Conservation (phyloP, 495 filamentous ascomycete species). For the Penicillium subrubescens region DNA sequence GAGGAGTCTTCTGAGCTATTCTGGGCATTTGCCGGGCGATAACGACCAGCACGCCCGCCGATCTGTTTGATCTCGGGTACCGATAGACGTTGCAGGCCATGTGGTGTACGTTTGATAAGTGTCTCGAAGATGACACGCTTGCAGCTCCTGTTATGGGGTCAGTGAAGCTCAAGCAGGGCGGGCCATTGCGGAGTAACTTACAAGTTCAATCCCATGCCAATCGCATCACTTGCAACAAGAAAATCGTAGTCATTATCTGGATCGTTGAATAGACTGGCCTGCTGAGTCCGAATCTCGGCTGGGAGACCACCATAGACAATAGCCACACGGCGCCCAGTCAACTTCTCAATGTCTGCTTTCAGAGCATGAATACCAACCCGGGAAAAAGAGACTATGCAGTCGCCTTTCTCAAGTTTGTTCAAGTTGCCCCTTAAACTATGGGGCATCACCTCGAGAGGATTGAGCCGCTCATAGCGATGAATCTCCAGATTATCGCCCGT, state of each 20-base stretch:
- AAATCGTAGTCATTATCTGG: slow-evolving; percentile 93
- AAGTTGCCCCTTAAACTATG: slow-evolving; percentile 64
- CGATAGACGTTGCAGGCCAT: slow-evolving; percentile 50
- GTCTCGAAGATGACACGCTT: slow-evolving; percentile 89
- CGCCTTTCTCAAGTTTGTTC: slow-evolving; percentile 75
- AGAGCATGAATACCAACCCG: slow-evolving; percentile 78
- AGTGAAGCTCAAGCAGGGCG: slow-evolving; percentile 4
- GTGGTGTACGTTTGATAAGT: slow-evolving; percentile 64
- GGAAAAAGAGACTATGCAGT: slow-evolving; percentile 86
- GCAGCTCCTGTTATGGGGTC: slow-evolving; percentile 61
- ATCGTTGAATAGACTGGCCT: slow-evolving; percentile 92
- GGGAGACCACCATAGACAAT: slow-evolving; percentile 92
- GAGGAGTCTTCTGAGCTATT: slow-evolving; percentile 23
- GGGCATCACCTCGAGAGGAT: slow-evolving; percentile 66
- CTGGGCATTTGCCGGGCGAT: slow-evolving; percentile 64
- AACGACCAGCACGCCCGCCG: slow-evolving; percentile 89
- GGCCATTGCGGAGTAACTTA: slow-evolving; percentile 36
- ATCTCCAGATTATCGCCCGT: slow-evolving; percentile 83
- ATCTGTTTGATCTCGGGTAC: slow-evolving; percentile 93
- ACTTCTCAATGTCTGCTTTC: slow-evolving; percentile 73
- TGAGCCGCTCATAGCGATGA: slow-evolving; percentile 80
- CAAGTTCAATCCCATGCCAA: slow-evolving; percentile 97
- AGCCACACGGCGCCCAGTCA: slow-evolving; percentile 77
- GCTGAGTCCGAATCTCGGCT: slow-evolving; percentile 87
- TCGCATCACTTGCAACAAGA: slow-evolving; percentile 91